These are phyloP conservation scores for Plantago elongata DNA, from an alignment of 257 asterid genomes.

Conservation along the genomic window DNA sequence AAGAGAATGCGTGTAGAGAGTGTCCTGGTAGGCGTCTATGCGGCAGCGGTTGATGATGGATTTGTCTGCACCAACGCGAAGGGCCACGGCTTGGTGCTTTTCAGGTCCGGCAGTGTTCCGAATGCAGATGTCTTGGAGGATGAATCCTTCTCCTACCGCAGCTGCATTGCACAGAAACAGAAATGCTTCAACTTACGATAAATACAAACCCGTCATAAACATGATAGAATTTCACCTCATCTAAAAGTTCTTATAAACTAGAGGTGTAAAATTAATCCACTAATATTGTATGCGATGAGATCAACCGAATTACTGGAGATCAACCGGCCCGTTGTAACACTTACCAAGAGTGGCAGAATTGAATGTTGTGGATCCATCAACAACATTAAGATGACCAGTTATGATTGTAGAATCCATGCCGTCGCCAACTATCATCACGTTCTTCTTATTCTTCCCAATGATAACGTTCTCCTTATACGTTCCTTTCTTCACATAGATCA, in stretches of 20 bases:
- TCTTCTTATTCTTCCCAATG: constrained; percentile 32
- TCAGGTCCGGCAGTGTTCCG: no score
- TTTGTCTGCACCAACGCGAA: constrained; percentile 23
- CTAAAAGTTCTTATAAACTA: no score
- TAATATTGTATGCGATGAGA: no score
- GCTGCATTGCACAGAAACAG: constrained; percentile 27
- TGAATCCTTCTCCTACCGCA: constrained; percentile 43
- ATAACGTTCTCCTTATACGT: constrained; percentile 45
- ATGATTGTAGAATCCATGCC: constrained; percentile 43
- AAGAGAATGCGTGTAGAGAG: constrained; percentile 41
- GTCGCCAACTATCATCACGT: constrained; percentile 56
- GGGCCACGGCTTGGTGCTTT: no score
- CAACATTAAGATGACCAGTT: constrained; percentile 40
- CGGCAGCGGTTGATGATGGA: constrained; percentile 50
- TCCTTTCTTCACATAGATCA: constrained; percentile 49
- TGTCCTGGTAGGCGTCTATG: constrained; percentile 52
- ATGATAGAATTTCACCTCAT: no score
- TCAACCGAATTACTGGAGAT: no score
- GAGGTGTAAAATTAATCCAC: no score
- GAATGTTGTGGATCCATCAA: constrained; percentile 49
- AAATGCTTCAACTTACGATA: not conserved
- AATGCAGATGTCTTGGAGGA: constrained; percentile 43
- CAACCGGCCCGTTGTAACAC: not conserved
- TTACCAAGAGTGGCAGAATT: constrained; percentile 53
- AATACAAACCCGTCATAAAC: no score